Evolutionary conservation across 202 grass and related monocot genomes (phyloP).

Genomic region (Brachypodium distachyon): DNA sequence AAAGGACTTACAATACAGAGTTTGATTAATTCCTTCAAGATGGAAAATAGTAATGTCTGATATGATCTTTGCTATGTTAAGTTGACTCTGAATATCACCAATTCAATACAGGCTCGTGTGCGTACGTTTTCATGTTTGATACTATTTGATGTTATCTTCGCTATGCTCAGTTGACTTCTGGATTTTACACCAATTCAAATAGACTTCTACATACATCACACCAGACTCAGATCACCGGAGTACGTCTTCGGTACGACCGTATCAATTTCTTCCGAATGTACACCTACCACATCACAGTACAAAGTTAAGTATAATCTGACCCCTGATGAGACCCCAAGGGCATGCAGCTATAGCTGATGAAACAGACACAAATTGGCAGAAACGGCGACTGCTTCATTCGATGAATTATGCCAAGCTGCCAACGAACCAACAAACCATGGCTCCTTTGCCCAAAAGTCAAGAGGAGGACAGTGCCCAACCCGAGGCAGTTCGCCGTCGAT

Average conservation of each 20-base stretch:
- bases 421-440: background rate
- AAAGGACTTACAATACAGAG: background rate
- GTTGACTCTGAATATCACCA: slow-evolving; percentile 8
- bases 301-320: background rate
- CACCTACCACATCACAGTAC: background rate
- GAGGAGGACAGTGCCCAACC: slow-evolving; percentile 10
- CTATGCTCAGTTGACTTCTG: slow-evolving; percentile 10
- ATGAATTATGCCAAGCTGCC: background rate
- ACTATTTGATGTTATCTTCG: slow-evolving; percentile 7
- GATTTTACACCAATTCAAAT: background rate
- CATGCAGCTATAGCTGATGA: background rate
- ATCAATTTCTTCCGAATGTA: slow-evolving; percentile 13
- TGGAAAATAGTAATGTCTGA: background rate
- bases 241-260: background rate
- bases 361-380: background rate
- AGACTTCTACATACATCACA: background rate
- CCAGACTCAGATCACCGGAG: slow-evolving; percentile 8
- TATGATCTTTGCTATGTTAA: background rate
- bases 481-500: background rate
- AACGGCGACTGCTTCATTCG: background rate
- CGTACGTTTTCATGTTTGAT: no score
- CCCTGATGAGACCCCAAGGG: background rate
- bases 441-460: slow-evolving; percentile 15
- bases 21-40: background rate
- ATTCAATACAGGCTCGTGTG: background rate